Conservation (phyloP, 2,329 filamentous ascomycete species). For the Sporothrix globosa region DNA sequence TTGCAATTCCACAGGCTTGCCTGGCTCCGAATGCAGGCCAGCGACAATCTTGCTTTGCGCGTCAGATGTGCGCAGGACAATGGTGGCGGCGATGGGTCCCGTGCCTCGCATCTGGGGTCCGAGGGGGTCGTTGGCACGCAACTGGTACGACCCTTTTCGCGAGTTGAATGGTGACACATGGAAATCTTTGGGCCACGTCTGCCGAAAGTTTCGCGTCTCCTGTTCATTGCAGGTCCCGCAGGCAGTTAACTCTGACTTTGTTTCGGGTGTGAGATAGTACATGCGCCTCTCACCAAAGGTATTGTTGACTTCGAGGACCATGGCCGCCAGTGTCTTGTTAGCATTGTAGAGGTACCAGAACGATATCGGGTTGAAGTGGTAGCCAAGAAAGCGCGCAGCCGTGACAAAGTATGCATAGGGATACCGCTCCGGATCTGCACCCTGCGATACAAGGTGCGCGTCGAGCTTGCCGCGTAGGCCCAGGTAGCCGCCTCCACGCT, state of each 20-base stretch:
- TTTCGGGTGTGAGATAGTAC: slow-evolving; percentile 55
- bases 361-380: slow-evolving; percentile 74
- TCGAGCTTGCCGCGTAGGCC: slow-evolving; percentile 67
- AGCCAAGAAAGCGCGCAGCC: slow-evolving; percentile 68
- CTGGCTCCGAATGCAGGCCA: slow-evolving; percentile 57
- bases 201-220: slow-evolving; percentile 47
- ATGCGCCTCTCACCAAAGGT: slow-evolving; percentile 73
- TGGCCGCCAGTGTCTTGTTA: slow-evolving; percentile 60
- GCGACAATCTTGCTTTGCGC: slow-evolving; percentile 64
- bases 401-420: slow-evolving; percentile 72
- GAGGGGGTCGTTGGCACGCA: slow-evolving; percentile 55
- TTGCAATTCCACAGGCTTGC: not conserved
- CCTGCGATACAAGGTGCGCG: slow-evolving; percentile 58
- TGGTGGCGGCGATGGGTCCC: slow-evolving; percentile 59
- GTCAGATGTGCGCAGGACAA: slow-evolving; percentile 64
- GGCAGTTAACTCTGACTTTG: no score
- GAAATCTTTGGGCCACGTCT: slow-evolving; percentile 70
- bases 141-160: slow-evolving; percentile 57
- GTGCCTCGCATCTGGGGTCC: slow-evolving; percentile 45
- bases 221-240: not conserved
- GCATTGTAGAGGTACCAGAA: slow-evolving; percentile 77
- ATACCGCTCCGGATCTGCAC: slow-evolving; percentile 62
- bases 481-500: slow-evolving; percentile 54
- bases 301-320: slow-evolving; percentile 76
- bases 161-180: slow-evolving; percentile 78